Conservation (phyloP, 495 filamentous ascomycete genomes). For the Lepidopterella palustris region DNA sequence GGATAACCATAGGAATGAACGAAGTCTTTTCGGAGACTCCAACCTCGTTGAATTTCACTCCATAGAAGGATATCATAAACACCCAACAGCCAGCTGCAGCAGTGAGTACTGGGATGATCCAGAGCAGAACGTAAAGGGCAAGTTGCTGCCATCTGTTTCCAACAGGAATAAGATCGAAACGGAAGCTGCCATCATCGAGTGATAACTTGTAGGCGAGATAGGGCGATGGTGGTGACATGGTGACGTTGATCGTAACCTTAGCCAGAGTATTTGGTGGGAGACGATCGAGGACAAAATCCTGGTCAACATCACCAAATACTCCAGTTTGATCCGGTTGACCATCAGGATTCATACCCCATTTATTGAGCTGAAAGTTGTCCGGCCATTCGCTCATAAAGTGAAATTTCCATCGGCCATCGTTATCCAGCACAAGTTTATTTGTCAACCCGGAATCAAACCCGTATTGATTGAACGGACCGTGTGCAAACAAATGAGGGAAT, state of each 20-base stretch:
- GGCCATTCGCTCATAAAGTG: constrained; percentile 63
- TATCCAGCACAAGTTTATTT: constrained; percentile 49
- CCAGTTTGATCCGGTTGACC: constrained; percentile 55
- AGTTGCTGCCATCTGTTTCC: constrained; percentile 55
- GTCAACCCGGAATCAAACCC: constrained; percentile 60
- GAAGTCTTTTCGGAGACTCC: constrained; percentile 51
- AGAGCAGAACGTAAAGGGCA: constrained; percentile 51
- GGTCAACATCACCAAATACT: constrained; percentile 56
- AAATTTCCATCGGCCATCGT: constrained; percentile 53
- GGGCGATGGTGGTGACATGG: constrained; percentile 48
- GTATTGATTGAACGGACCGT: constrained; percentile 62
- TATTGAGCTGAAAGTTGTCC: constrained; percentile 55
- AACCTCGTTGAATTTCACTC: constrained; percentile 63
- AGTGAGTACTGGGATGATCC: constrained; percentile 48
- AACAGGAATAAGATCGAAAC: constrained; percentile 47
- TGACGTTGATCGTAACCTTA: constrained; percentile 55
- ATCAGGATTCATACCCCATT: constrained; percentile 64
- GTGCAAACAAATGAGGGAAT: constrained; percentile 59
- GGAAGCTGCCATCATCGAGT: constrained; percentile 50
- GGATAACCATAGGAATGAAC: constrained; percentile 38
- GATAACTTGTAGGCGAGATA: constrained; percentile 52
- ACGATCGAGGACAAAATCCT: constrained; percentile 56
- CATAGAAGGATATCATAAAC: constrained; percentile 62
- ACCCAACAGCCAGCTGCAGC: constrained; percentile 48
- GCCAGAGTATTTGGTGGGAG: constrained; percentile 56